phyloP scores from a whole-genome alignment of 1,139 yeast species.

The Yamadazyma spencermartinsiae region DNA sequence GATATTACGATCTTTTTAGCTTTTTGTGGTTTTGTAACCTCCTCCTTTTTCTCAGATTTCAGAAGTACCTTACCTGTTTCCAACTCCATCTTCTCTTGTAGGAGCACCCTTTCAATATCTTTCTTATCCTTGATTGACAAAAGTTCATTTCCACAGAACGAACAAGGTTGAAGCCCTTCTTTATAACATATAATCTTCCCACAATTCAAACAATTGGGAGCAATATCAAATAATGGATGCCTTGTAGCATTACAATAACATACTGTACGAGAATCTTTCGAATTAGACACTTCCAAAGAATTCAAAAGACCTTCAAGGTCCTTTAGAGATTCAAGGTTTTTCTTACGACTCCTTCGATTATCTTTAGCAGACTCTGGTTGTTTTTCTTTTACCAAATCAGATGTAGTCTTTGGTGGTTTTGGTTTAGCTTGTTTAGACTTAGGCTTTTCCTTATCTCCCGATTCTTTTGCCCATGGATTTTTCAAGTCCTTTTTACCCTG shows the following conservation, averaged over 20 bases:
- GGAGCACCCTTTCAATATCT: constrained; percentile 56
- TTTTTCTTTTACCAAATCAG: constrained; percentile 15
- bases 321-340: constrained; percentile 51
- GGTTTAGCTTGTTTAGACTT: background rate
- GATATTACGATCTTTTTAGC: constrained; percentile 48
- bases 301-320: constrained; percentile 52
- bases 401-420: background rate
- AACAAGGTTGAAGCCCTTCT: constrained; percentile 91
- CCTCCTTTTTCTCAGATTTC: constrained; percentile 9
- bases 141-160: constrained; percentile 73
- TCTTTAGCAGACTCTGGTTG: constrained; percentile 23
- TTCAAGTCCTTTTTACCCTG: constrained; percentile 5
- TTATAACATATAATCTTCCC: constrained; percentile 89
- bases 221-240: constrained; percentile 85
- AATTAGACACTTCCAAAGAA: constrained; percentile 32
- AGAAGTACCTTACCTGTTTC: constrained; percentile 8
- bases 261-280: constrained; percentile 20
- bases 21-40: constrained; percentile 20
- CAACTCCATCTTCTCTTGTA: constrained; percentile 40
- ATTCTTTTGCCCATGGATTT: constrained; percentile 8
- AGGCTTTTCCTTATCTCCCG: background rate
- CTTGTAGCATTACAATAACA: constrained; percentile 86
- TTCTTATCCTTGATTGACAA: constrained; percentile 58
- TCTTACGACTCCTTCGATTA: constrained; percentile 35
- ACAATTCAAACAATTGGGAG: constrained; percentile 92